Percentiles rank a stretch among this genome's conserved stretches.
These are phyloP conservation scores for Pichia terricola DNA, from an alignment of 1,139 yeast genomes.

Conservation along the genomic window DNA sequence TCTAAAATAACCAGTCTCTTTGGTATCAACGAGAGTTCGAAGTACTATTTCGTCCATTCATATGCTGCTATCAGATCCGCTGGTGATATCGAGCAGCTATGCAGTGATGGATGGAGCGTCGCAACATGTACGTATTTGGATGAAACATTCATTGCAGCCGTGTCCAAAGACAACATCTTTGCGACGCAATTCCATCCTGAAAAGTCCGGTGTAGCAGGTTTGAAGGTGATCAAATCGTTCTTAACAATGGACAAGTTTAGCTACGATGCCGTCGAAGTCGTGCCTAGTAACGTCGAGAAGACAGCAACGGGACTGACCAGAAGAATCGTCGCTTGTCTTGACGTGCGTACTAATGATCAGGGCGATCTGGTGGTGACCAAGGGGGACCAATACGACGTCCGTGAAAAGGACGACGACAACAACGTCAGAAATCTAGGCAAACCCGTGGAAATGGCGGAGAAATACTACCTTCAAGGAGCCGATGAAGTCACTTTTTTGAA, in stretches of 20 bases:
- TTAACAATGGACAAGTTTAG: constrained; percentile 38
- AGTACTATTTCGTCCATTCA: constrained; percentile 92
- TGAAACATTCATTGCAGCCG: constrained; percentile 78
- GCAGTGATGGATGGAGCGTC: constrained; percentile 59
- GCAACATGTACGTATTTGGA: constrained; percentile 69
- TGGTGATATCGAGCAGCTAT: constrained; percentile 27
- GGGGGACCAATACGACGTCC: constrained; percentile 95
- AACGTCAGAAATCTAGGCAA: constrained; percentile 87
- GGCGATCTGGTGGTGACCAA: constrained; percentile 96
- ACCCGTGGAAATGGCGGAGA: constrained; percentile 88
- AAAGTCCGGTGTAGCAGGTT: constrained; percentile 86
- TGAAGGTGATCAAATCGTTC: constrained; percentile 64
- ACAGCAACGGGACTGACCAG: constrained; percentile 69
- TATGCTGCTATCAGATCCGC: constrained; percentile 57
- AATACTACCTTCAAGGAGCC: constrained; percentile 88
- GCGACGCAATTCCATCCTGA: constrained; percentile 99
- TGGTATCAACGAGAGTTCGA: constrained; percentile 53
- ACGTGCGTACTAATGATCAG: constrained; percentile 86
- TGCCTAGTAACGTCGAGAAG: constrained; percentile 29
- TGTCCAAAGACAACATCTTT: constrained; percentile 64
- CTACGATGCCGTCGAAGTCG: background rate
- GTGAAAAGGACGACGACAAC: constrained; percentile 50
- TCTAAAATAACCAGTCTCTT: constrained; percentile 30
- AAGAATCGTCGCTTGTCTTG: constrained; percentile 90
- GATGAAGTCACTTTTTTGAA: constrained; percentile 92